Evolutionary conservation across 805 yeast species (phyloP), one percentile per base, ranked within the genome.

Genomic region (Phaffomyces antillensis): DNA sequence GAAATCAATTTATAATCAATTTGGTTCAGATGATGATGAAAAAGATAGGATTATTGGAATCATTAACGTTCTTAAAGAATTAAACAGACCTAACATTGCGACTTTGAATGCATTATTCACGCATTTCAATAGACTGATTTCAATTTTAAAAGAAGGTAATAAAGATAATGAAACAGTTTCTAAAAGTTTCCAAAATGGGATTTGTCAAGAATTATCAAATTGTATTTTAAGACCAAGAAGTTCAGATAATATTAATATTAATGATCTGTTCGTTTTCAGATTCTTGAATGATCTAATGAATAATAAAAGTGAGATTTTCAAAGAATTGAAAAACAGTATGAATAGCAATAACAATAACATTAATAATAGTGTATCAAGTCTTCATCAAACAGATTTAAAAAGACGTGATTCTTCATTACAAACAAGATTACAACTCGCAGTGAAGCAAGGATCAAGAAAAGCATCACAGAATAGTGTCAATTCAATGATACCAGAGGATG

Each of bases 71-170:
- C 67, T 87, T 40, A 70, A 76, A 4, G 84, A 84, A 46, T 69
- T 87, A 43, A 80, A 88, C 18, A 77, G 81, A 42, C 72, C 83
- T 38, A 84, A 83, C 55, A 68, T 86, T 37, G 91, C 95, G 2
- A 84, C 95, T 0, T 70, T 87, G 43, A 90, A 84, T 60, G 89
- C 90, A 2, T 63, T 87, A n/a, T 73, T 82, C 34, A 79, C 88
- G 2, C 96, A 87, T 62, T 75, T 87, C 59, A 72, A 74, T 42
- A 70, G 95, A 39, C 64, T 87, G 45, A 74, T 82, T 26, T 63
- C 73, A 23, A 75, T 77, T 30, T 62, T 80, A 59, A 56, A 71
- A 59, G 63, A 76, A 73, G 47, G 47, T 5, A 58, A 70, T 59
- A 51, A 75, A 58, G 60, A 65, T 55, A 53, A 59, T 49, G 44